Base-by-base conservation (phyloP, 257 asterid genomes). In the Marsdenia floribunda region DNA sequence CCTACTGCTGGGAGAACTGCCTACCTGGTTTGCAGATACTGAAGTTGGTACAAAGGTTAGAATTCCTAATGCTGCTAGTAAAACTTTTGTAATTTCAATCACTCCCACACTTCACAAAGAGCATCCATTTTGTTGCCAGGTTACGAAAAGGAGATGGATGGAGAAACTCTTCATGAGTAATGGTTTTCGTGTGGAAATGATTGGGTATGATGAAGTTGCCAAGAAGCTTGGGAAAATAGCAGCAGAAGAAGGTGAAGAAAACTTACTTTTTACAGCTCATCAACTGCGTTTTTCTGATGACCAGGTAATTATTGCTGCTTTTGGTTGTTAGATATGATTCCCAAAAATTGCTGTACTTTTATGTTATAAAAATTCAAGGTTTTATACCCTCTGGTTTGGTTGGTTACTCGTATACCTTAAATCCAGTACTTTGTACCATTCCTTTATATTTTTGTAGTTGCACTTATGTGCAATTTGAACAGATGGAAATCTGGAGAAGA, bases 401-500 rank as follows among this genome's bases (percentile, higher is more conserved):
- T 11, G 8, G n/a, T 38, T 66, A 26, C 21, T 29, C 35, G 46
- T 26, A 6, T 18, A 18, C 26, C 33, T 55, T 3, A 15, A 12
- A 55, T 55, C 21, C 50, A 18, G 26, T 12, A 64, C 13, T 35
- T 35, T 35, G 5, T 33, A 15, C 3, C 46, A 3, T 33, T 15
- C 15, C 21, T 15, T 44, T 44, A 44, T 44, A 44, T 44, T 44
- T 44, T 44, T 6, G 49, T 8, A 44, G 6, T 44, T 44, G 49
- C 10, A 42, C 47, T 42, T 6, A 9, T 37, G 40, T 75, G 50
- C 24, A 33, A 58, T 70, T 61, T 54, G 26, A 26, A 26, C 91
- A 92, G 97, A 84, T 90, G 96, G 93, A 86, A 74, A 68, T 77
- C 58, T 92, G 97, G 97, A 87, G 96, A 73, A 86, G 86, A 73